These are phyloP conservation scores for Hypoxylon sp. DNA, from an alignment of 2,329 filamentous ascomycete genomes.

Conservation along the genomic window DNA sequence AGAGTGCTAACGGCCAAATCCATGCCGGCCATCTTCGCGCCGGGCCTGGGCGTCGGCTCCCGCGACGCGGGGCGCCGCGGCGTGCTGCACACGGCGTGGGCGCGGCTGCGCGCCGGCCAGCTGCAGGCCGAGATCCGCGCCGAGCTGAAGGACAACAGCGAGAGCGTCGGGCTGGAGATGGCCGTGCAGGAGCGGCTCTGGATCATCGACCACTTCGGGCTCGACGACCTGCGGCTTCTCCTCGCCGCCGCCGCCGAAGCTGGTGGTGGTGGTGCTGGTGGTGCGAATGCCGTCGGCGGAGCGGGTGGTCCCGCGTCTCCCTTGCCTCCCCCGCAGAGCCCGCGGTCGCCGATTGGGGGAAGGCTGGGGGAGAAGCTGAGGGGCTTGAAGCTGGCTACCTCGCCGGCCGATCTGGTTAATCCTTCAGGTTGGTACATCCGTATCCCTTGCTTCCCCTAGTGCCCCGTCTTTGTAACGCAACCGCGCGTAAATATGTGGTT, in stretches of 20 bases:
- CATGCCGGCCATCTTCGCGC: constrained; percentile 85
- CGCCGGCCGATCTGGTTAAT: constrained; percentile 68
- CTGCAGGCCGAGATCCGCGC: constrained; percentile 78
- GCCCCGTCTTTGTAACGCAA: not conserved
- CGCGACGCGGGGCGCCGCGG: constrained; percentile 77
- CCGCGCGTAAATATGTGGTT: too few species aligned
- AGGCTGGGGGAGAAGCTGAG: constrained; percentile 81
- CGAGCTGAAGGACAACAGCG: constrained; percentile 77
- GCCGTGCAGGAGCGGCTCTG: constrained; percentile 83
- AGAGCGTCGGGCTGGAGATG: constrained; percentile 87
- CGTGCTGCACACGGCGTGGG: constrained; percentile 90
- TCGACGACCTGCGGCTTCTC: constrained; percentile 53
- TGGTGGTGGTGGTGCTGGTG: too few species aligned
- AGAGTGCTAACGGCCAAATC: constrained; percentile 72
- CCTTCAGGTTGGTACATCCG: constrained; percentile 56
- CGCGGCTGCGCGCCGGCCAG: constrained; percentile 79
- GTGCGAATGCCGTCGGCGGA: constrained; percentile 25
- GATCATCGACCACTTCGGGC: constrained; percentile 83
- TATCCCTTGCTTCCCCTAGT: not conserved
- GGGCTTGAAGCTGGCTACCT: constrained; percentile 80
- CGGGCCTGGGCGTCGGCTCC: constrained; percentile 73
- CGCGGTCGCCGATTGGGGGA: constrained; percentile 71
- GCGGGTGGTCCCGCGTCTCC: constrained; percentile 45
- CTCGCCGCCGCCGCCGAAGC: too few species aligned
- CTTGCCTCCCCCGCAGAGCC: constrained; percentile 57